Evolutionary conservation across 1,139 yeast species (phyloP).

Genomic region (Saccharomyces pastorianus): DNA sequence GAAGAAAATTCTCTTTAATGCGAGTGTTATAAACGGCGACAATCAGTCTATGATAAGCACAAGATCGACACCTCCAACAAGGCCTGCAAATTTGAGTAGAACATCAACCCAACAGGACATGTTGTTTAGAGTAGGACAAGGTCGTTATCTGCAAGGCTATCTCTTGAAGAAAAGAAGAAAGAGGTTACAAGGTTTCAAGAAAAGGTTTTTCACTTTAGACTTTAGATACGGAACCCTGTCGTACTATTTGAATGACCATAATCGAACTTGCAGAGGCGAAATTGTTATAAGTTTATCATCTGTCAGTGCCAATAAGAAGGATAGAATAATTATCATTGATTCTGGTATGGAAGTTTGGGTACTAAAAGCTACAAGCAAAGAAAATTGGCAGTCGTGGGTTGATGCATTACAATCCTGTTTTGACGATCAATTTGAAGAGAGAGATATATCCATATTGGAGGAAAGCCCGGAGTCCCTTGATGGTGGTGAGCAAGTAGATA

Average conservation of each 20-base stretch:
- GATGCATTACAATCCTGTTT: constrained; percentile 47
- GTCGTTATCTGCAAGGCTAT: constrained; percentile 53
- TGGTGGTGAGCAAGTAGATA: neutral
- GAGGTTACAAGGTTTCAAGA: constrained; percentile 78
- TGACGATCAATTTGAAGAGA: constrained; percentile 10
- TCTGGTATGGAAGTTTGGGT: constrained; percentile 97
- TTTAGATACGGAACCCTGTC: constrained; percentile 75
- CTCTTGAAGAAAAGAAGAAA: constrained; percentile 71
- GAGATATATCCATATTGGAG: constrained; percentile 3
- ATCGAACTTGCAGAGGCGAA: constrained; percentile 73
- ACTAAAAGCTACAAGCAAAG: constrained; percentile 55
- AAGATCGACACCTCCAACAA: constrained; percentile 15
- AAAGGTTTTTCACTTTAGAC: constrained; percentile 77
- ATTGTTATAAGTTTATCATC: constrained; percentile 81
- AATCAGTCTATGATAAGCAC: constrained; percentile 12
- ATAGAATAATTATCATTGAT: constrained; percentile 69
- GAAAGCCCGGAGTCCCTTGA: neutral
- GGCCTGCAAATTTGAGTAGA: constrained; percentile 13
- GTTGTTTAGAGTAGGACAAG: constrained; percentile 26
- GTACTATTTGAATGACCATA: constrained; percentile 66
- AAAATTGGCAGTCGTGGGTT: constrained; percentile 77
- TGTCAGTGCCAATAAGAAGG: constrained; percentile 66
- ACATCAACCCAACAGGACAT: constrained; percentile 7
- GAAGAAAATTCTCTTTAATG: constrained; percentile 67
- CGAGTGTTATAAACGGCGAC: constrained; percentile 23